A percentile compares a stretch with the other conserved stretches of the same genome.
These are phyloP conservation scores for Nymphaea thermarum DNA, from an alignment of 164 flowering plant genomes.

Conservation along the genomic window DNA sequence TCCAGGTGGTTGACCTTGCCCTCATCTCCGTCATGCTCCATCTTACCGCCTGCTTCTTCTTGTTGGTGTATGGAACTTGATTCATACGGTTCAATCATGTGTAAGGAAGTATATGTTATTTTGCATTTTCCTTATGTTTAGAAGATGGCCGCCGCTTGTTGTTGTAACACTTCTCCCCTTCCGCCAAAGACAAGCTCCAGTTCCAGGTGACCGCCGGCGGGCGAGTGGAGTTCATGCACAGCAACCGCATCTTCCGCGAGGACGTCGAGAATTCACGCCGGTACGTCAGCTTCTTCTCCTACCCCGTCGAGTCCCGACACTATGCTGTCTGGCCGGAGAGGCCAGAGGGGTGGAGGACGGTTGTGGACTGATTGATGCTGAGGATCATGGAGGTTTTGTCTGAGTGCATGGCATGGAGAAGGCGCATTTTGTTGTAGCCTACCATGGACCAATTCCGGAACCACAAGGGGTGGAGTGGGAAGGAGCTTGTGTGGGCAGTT, in stretches of 20 bases:
- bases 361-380: slow-evolving; percentile 21
- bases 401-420: slow-evolving; percentile 77
- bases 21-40: slow-evolving; percentile 47
- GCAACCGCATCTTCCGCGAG: slow-evolving; percentile 53
- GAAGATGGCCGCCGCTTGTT: no score
- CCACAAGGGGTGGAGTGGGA: no score
- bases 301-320: slow-evolving; percentile 1
- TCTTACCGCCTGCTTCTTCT: slow-evolving; percentile 54
- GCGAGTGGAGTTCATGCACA: slow-evolving; percentile 76
- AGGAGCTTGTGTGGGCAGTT: no score
- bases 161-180: no score
- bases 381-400: slow-evolving; percentile 54
- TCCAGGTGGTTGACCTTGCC: neutral
- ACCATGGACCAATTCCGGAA: no score
- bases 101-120: no score
- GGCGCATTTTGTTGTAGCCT: slow-evolving; percentile 3
- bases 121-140: no score
- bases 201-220: slow-evolving; percentile 77
- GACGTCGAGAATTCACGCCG: slow-evolving; percentile 4
- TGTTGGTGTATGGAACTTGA: no score
- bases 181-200: slow-evolving; percentile 66
- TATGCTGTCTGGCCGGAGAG: slow-evolving; percentile 21
- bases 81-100: no score
- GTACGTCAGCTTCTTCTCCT: slow-evolving; percentile 5
- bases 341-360: slow-evolving; percentile 12